A percentile compares a stretch with the other conserved stretches of the same genome.
Evolutionary conservation across 2,329 filamentous ascomycete species (phyloP).

Genomic region (Fusarium robinianum): DNA sequence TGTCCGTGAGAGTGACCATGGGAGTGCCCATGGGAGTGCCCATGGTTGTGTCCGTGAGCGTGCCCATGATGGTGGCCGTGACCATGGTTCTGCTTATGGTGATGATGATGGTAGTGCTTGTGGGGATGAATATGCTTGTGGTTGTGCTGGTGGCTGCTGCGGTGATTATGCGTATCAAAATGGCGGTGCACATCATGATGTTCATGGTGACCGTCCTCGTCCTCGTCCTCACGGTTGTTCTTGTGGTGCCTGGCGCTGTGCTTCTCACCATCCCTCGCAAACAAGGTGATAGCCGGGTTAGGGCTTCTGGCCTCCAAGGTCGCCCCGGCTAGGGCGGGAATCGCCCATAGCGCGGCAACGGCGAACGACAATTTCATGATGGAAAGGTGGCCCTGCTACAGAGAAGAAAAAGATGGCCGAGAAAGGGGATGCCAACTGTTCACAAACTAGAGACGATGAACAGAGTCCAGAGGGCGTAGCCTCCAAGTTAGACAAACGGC

Average conservation of each 20-base stretch:
- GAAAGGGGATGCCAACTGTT: conserved; percentile 1
- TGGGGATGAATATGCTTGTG: no score
- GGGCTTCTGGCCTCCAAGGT: background rate
- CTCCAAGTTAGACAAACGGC: background rate
- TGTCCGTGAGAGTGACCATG: no score
- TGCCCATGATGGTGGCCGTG: no score
- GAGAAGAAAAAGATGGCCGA: background rate
- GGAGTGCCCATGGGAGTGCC: no score
- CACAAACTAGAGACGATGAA: conserved; percentile 8
- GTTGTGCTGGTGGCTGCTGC: no score
- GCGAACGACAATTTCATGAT: conserved; percentile 33
- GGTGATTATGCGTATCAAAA: no score
- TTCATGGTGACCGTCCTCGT: background rate
- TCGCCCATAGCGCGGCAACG: conserved; percentile 28
- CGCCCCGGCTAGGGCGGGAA: conserved; percentile 18
- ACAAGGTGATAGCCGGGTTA: background rate
- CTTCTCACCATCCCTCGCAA: background rate
- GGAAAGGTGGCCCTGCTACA: background rate
- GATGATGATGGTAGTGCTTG: no score
- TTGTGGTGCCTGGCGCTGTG: no score
- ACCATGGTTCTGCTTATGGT: no score
- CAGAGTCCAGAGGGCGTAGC: background rate
- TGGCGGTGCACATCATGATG: no score
- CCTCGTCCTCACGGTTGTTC: no score
- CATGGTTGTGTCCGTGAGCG: no score